Percentiles rank a stretch among this genome's conserved stretches.
Evolutionary conservation across 148 eudicot genomes (phyloP).

Genomic region (Pharnaceum exiguum): DNA sequence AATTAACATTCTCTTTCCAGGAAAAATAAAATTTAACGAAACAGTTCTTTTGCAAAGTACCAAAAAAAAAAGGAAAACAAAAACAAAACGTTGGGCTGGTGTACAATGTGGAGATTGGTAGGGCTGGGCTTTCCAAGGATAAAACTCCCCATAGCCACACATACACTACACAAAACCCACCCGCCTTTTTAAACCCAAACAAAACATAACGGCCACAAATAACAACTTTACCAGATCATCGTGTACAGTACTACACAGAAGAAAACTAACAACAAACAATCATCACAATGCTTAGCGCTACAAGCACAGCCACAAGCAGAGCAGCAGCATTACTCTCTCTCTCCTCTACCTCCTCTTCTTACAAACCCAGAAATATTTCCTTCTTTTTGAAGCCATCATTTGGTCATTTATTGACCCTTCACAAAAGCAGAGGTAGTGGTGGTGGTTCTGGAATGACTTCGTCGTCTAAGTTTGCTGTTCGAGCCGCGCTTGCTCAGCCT

Average conservation of each 20-base stretch:
- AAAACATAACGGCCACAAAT: conserved; percentile 22
- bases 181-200: conserved; percentile 9
- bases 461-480: conserved; percentile 23
- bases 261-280: no score
- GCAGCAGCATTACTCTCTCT: conserved; percentile 4
- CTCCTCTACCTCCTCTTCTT: conserved; percentile 13
- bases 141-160: conserved; percentile 21
- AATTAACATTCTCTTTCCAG: no score
- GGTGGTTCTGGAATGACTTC: conserved; percentile 13
- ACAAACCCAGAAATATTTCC: conserved; percentile 17
- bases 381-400: conserved; percentile 18
- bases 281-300: conserved; percentile 17
- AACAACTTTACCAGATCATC: no score
- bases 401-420: conserved; percentile 7
- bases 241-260: no score
- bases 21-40: no score
- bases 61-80: no score
- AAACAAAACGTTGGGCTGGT: neutral
- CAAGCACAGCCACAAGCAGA: conserved; percentile 2
- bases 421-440: conserved; percentile 3
- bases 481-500: conserved; percentile 55
- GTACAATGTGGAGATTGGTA: conserved; percentile 5
- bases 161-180: conserved; percentile 2
- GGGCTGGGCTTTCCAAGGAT: conserved; percentile 8
- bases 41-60: no score